Base-by-base conservation (phyloP, 2,329 filamentous ascomycete genomes). In the Alternaria triticimaculans region DNA sequence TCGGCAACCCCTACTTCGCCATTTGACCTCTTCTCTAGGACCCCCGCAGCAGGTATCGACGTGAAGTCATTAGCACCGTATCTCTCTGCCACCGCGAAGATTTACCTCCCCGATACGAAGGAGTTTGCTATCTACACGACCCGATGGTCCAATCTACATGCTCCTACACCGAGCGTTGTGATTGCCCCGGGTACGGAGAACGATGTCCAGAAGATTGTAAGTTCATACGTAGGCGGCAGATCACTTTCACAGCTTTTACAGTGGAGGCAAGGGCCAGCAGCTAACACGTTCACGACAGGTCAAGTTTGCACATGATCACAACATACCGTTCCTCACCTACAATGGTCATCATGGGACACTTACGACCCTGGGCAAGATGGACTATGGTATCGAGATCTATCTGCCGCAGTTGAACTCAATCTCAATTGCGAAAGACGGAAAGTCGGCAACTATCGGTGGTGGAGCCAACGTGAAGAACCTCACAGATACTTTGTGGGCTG, bases 301-400 rank as follows among this genome's bases (percentile, higher is more conserved):
- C 45, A 79, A 80, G 73, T 87, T 80, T 62, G 86, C 86, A 45
- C 85, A 84, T 66, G 69, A 78, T 41, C 74, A 81, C 49, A 68
- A 79, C 2, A 60, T 87, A 3, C 84, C 86, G 0, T 87, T 88
- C 64, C 81, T 89, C 3, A 82, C 85, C 0, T 83, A 80, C 71
- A 87, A 85, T 69, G 84, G 85, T 14, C 82, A 79, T 2, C 87
- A 89, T 61, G 87, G 86, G 4, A 78, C 83, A 4, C 79, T 85
- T 49, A 84, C 80, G 44, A 85, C 84, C 0, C 68, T 88, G 3
- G 84, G 82, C 0, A 79, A 75, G 43, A 84, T 87, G 80, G 68
- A 83, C 5, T 74, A 80, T 55, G 86, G 86, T 5, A 84, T 88
- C 15, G 81, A 83, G 64, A 87, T 88, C 57, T 82, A 80, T 56